These are phyloP conservation scores for apple (Malus domestica) DNA, from an alignment of 306 rosid genomes.

Conservation along the genomic window DNA sequence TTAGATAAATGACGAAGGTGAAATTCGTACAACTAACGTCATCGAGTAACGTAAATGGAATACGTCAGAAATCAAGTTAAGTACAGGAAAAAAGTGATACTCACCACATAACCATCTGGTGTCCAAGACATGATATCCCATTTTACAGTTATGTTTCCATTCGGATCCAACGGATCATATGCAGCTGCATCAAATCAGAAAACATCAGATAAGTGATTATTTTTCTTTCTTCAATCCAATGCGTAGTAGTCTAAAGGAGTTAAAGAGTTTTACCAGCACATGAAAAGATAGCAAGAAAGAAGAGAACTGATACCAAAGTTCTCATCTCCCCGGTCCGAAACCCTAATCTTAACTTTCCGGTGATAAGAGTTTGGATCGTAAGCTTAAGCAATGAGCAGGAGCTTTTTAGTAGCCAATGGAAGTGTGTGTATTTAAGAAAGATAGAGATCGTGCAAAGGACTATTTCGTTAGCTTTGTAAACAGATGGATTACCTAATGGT, in stretches of 20 bases:
- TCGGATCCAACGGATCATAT: conserved; percentile 94
- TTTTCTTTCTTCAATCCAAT: background rate
- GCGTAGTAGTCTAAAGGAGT: background rate
- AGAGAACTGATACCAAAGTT: conserved; percentile 35
- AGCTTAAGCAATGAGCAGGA: background rate
- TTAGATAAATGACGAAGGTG: background rate
- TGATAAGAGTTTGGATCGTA: background rate
- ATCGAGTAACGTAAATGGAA: background rate
- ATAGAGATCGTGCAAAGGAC: conserved; percentile 16
- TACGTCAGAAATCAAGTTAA: too few species aligned
- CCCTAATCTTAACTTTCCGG: background rate
- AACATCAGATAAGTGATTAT: background rate
- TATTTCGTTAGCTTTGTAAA: conserved; percentile 5
- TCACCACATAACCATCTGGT: conserved; percentile 86
- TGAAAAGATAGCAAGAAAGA: conserved; percentile 39
- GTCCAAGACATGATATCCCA: conserved; percentile 98
- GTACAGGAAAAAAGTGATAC: background rate
- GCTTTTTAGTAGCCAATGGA: conserved; percentile 1
- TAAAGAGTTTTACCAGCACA: conserved; percentile 40
- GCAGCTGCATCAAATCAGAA: conserved; percentile 36
- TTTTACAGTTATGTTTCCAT: conserved; percentile 74
- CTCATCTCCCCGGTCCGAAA: conserved; percentile 28
- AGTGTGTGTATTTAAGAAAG: conserved; percentile 15
- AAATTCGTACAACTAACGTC: background rate
- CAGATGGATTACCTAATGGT: conserved; percentile 52